phyloP scores from a whole-genome alignment of 129 eudicot genomes.

The Artemisia argyi region DNA sequence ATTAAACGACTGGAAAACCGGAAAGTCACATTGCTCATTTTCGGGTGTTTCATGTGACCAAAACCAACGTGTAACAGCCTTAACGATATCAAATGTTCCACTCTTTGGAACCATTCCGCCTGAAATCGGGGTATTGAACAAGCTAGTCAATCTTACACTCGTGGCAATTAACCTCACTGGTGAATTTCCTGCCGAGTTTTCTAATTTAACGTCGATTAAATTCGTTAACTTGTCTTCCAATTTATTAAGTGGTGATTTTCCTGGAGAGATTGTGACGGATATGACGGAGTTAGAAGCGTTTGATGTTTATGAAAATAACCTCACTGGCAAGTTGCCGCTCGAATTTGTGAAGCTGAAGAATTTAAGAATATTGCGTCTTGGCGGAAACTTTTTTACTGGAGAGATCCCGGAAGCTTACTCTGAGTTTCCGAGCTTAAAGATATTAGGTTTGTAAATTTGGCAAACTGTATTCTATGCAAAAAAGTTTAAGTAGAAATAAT shows the following conservation, averaged over 20 bases:
- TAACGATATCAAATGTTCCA: conserved; percentile 43
- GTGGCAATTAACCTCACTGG: conserved; percentile 67
- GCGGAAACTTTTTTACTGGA: conserved; percentile 79
- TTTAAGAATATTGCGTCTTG: conserved; percentile 44
- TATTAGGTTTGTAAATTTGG: conserved; percentile 18
- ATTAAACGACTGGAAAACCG: conserved; percentile 55
- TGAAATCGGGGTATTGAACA: conserved; percentile 52
- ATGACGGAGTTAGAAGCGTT: conserved; percentile 54
- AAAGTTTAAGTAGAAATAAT: too few species aligned
- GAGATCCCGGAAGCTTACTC: conserved; percentile 63
- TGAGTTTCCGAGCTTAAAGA: conserved; percentile 35
- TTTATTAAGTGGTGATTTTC: conserved; percentile 45
- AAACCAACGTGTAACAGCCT: conserved; percentile 45
- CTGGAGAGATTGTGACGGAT: conserved; percentile 34
- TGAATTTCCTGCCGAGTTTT: conserved; percentile 52
- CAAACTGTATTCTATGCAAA: too few species aligned
- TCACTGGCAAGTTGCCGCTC: conserved; percentile 57
- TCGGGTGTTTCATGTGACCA: conserved; percentile 72
- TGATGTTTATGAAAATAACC: conserved; percentile 69
- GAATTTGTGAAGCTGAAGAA: conserved; percentile 42
- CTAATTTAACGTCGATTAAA: conserved; percentile 37
- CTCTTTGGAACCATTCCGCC: conserved; percentile 67
- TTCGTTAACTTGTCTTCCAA: conserved; percentile 61
- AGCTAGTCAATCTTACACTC: conserved; percentile 63
- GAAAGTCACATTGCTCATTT: conserved; percentile 61